Percentiles rank a stretch among this genome's conserved stretches.
These are phyloP conservation scores for Ceratobasidium sp. DNA, from an alignment of 1,284 basidiomycete genomes.

Conservation along the genomic window DNA sequence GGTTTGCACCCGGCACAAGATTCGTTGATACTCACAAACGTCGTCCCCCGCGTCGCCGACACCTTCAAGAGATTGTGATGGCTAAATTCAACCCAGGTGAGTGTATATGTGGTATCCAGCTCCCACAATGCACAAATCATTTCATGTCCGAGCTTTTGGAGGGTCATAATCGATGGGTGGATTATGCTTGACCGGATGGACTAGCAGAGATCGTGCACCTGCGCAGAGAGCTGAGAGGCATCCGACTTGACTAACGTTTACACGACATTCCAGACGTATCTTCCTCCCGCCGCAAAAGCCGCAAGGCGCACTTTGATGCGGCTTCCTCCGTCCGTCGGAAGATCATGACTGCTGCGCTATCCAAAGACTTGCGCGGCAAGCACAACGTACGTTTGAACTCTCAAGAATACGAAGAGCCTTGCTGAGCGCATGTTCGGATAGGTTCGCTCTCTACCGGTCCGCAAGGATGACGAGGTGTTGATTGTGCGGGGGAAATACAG, in stretches of 20 bases:
- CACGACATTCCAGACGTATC: constrained; percentile 73
- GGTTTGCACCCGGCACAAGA: constrained; percentile 42
- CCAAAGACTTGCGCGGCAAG: constrained; percentile 94
- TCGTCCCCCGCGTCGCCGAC: constrained; percentile 42
- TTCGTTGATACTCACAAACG: constrained; percentile 48
- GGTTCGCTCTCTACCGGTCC: constrained; percentile 93
- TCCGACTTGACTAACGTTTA: not conserved
- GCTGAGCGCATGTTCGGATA: constrained; percentile 55
- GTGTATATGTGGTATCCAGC: not conserved
- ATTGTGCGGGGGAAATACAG: constrained; percentile 98
- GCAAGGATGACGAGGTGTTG: constrained; percentile 98
- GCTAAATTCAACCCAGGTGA: constrained; percentile 51
- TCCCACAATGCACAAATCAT: not conserved
- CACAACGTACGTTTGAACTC: constrained; percentile 80
- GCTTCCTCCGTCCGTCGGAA: constrained; percentile 95
- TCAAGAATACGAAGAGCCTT: not conserved
- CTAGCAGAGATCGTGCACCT: constrained; percentile 70
- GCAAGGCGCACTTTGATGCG: constrained; percentile 96
- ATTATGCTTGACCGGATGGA: constrained; percentile 62
- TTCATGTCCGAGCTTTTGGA: constrained; percentile 1
- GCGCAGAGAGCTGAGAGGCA: constrained; percentile 74
- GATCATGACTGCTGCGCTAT: constrained; percentile 97
- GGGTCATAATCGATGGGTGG: constrained; percentile 66
- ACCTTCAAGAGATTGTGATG: constrained; percentile 44
- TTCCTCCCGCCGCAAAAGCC: constrained; percentile 93